phyloP scores from a whole-genome alignment of 768 basidiomycete genomes.

The Termitomyces sp. region DNA sequence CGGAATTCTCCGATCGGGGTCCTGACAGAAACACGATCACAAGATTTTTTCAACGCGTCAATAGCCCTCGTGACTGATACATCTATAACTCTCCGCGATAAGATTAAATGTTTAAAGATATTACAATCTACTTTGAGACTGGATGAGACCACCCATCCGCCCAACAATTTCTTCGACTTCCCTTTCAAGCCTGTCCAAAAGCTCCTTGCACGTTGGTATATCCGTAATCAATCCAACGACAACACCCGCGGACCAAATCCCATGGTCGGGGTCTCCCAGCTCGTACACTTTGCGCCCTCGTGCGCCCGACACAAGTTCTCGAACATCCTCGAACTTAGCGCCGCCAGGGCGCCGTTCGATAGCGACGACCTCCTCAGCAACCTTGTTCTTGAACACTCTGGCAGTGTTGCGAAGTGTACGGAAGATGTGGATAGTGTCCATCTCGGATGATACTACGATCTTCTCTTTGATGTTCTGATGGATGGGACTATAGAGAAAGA shows the following conservation, averaged over 20 bases:
- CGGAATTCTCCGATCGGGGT: conserved; percentile 24
- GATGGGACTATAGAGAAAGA: conserved; percentile 53
- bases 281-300: conserved; percentile 78
- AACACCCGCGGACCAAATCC: conserved; percentile 79
- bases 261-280: conserved; percentile 80
- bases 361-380: conserved; percentile 80
- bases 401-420: conserved; percentile 81
- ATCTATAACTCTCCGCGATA: not conserved
- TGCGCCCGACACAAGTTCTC: conserved; percentile 70
- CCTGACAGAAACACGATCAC: conserved; percentile 37
- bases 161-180: conserved; percentile 72
- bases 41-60: conserved; percentile 16
- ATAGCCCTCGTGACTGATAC: not conserved
- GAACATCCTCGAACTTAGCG: conserved; percentile 83
- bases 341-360: conserved; percentile 80
- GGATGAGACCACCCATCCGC: conserved; percentile 34
- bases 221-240: conserved; percentile 74
- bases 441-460: conserved; percentile 80
- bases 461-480: conserved; percentile 89
- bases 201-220: conserved; percentile 74
- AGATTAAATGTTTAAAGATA: not conserved
- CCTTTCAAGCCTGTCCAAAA: conserved; percentile 65
- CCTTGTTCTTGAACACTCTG: conserved; percentile 83
- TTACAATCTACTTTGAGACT: conserved; percentile 38
- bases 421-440: conserved; percentile 88